A percentile compares a stretch with the other conserved stretches of the same genome.
Conservation (phyloP, 2,329 filamentous ascomycete species). For the Botrytis sinoallii region DNA sequence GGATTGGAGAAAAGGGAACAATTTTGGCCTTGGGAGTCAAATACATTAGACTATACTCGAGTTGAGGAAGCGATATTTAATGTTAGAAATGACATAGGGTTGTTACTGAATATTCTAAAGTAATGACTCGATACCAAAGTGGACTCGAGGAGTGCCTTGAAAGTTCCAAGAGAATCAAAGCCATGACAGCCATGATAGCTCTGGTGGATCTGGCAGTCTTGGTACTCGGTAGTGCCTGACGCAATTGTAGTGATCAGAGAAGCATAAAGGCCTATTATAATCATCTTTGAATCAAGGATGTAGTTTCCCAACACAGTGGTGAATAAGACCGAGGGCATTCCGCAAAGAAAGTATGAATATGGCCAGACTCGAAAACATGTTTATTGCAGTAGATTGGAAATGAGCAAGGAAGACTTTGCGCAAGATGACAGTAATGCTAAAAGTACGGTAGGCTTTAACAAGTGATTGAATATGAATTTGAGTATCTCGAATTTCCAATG, state of each 20-base stretch:
- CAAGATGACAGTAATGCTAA: too few relatives aligned
- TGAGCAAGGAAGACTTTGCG: background rate
- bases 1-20: background rate
- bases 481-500: background rate
- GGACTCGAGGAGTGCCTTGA: background rate
- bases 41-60: too few relatives aligned
- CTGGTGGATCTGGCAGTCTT: background rate
- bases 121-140: background rate
- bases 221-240: background rate
- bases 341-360: background rate
- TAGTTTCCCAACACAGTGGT: background rate
- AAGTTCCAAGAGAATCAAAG: background rate
- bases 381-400: background rate
- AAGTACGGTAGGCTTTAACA: background rate
- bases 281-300: background rate
- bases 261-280: background rate
- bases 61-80: background rate
- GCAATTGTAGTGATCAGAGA: background rate
- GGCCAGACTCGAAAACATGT: background rate
- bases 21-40: background rate
- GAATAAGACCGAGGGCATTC: background rate
- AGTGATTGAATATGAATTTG: background rate
- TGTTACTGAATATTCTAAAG: background rate
- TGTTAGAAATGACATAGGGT: background rate
- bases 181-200: background rate